These are phyloP conservation scores for Yamadazyma diddensiae DNA, from an alignment of 1,139 yeast genomes.

Conservation along the genomic window DNA sequence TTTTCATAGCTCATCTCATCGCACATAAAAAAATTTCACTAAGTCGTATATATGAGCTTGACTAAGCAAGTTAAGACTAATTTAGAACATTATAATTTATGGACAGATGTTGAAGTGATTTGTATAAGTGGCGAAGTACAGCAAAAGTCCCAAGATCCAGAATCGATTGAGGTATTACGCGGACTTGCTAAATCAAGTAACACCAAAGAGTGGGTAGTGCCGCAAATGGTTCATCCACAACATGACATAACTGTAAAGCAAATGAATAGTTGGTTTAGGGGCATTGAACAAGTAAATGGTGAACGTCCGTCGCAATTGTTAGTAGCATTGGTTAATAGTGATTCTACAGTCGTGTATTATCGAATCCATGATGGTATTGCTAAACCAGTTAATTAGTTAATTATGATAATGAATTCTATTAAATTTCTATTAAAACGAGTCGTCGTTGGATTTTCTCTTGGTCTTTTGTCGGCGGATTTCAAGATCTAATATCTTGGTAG, in stretches of 20 bases:
- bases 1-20: constrained; percentile 1
- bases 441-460: constrained; percentile 4
- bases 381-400: constrained; percentile 49
- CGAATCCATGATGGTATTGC: constrained; percentile 60
- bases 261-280: constrained; percentile 32
- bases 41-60: constrained; percentile 1
- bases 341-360: constrained; percentile 68
- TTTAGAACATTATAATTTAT: constrained; percentile 51
- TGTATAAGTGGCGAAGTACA: constrained; percentile 8
- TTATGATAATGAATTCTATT: constrained; percentile 2
- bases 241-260: constrained; percentile 19
- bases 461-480: constrained; percentile 13
- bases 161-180: background rate
- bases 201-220: constrained; percentile 35
- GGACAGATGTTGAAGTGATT: constrained; percentile 41
- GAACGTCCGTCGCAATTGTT: constrained; percentile 40
- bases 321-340: constrained; percentile 57
- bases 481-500: constrained; percentile 11
- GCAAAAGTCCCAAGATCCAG: background rate
- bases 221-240: constrained; percentile 17
- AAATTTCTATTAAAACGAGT: background rate
- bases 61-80: constrained; percentile 35
- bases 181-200: constrained; percentile 17
- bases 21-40: no score
- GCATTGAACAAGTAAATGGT: constrained; percentile 14